These are phyloP conservation scores for Emergomyces orientalis DNA, from an alignment of 2,329 filamentous ascomycete species.

Conservation along the genomic window DNA sequence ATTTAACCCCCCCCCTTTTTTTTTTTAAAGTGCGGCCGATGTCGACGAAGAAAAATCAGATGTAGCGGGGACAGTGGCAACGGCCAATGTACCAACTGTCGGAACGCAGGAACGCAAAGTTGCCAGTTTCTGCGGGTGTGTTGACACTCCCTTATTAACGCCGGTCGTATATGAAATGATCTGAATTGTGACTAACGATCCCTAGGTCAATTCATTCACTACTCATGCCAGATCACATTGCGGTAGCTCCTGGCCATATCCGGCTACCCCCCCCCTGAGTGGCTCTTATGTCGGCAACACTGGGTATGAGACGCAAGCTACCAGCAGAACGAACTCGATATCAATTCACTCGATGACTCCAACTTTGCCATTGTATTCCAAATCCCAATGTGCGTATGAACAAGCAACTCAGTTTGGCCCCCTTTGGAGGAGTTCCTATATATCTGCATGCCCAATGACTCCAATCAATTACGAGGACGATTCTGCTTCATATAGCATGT, in stretches of 20 bases:
- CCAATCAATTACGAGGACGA: constrained; percentile 29
- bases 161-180: background rate
- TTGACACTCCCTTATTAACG: background rate
- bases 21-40: constrained; percentile 60
- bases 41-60: constrained; percentile 86
- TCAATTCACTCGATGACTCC: constrained; percentile 7
- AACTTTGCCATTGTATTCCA: constrained; percentile 5
- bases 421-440: constrained; percentile 9
- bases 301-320: constrained; percentile 7
- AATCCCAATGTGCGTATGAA: constrained; percentile 8
- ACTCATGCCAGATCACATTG: constrained; percentile 20
- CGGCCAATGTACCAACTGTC: constrained; percentile 77
- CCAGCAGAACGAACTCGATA: constrained; percentile 3
- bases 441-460: constrained; percentile 21
- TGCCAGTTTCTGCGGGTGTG: constrained; percentile 74
- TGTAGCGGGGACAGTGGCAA: constrained; percentile 78
- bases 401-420: constrained; percentile 7
- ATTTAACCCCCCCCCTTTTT: background rate
- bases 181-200: background rate
- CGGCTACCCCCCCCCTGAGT: constrained; percentile 15
- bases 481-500: constrained; percentile 24
- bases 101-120: constrained; percentile 52
- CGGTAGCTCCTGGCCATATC: constrained; percentile 23
- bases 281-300: constrained; percentile 11
- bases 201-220: constrained; percentile 29